Percentiles rank a stretch among this genome's conserved stretches.
These are phyloP conservation scores for Pseudoscleropodium purum DNA, from an alignment of 225 moss, liverwort and hornwort genomes.

Conservation along the genomic window DNA sequence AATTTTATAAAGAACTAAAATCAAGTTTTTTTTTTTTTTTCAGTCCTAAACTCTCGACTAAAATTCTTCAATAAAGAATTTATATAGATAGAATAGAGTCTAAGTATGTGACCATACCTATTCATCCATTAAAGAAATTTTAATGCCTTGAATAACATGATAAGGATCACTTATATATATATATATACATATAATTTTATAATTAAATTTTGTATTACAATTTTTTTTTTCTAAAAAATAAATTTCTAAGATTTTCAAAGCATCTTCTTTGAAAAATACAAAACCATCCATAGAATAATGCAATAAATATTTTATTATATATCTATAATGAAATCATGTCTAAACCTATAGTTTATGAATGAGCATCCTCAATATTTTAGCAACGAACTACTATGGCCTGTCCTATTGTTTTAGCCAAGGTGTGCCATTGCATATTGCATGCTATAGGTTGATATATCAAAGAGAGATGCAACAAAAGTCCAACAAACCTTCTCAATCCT, in stretches of 20 bases:
- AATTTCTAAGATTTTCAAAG: neutral
- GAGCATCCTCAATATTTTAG: too few species aligned
- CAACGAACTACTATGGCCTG: fast-evolving
- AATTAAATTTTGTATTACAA: neutral
- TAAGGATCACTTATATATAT: neutral
- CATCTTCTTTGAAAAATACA: fast-evolving
- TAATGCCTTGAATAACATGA: neutral
- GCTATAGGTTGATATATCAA: neutral
- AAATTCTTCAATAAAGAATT: neutral
- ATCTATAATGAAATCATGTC: neutral
- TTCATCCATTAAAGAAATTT: neutral
- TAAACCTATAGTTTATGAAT: neutral
- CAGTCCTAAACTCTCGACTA: too few species aligned
- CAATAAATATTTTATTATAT: neutral
- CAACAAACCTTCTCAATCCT: neutral
- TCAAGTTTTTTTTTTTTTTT: too few species aligned
- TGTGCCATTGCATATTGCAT: neutral
- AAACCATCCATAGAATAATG: neutral
- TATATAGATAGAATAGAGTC: neutral
- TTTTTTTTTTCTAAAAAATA: neutral
- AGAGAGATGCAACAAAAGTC: neutral
- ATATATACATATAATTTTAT: neutral
- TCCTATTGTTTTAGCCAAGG: neutral
- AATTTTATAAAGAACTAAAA: too few species aligned
- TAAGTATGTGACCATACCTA: neutral